Percentiles rank a stretch among this genome's conserved stretches.
These are phyloP conservation scores for Lachancea kluyveri DNA, from an alignment of 805 yeast species.

Conservation along the genomic window DNA sequence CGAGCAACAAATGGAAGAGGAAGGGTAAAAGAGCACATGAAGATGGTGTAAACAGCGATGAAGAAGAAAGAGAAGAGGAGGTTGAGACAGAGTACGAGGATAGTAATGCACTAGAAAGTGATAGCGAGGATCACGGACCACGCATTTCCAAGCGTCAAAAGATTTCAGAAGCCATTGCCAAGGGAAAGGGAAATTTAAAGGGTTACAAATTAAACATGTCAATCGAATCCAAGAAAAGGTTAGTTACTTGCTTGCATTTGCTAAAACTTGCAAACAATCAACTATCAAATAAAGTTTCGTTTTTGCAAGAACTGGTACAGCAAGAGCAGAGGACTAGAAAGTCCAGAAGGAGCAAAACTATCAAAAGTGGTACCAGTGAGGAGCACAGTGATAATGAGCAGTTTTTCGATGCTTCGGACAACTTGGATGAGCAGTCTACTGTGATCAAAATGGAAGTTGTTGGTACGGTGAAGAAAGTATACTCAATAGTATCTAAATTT, in stretches of 20 bases:
- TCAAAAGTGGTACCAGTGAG: slow-evolving; percentile 9
- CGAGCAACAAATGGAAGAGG: slow-evolving; percentile 7
- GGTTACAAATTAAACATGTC: slow-evolving; percentile 38
- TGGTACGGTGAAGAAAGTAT: slow-evolving; percentile 82
- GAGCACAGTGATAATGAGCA: slow-evolving; percentile 26
- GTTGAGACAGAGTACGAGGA: slow-evolving; percentile 1
- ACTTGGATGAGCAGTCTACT: slow-evolving; percentile 22
- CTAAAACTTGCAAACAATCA: slow-evolving; percentile 76
- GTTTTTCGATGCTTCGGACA: slow-evolving; percentile 31
- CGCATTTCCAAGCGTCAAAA: slow-evolving; percentile 5
- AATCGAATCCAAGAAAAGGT: slow-evolving; percentile 66
- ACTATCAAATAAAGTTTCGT: slow-evolving; percentile 58
- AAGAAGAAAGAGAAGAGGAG: slow-evolving; percentile 3
- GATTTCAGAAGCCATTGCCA: slow-evolving; percentile 11
- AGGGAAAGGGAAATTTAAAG: slow-evolving; percentile 32
- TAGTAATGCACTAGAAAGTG: slow-evolving; percentile 7
- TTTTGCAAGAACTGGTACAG: slow-evolving; percentile 51
- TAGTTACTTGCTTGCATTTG: slow-evolving; percentile 74
- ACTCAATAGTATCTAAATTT: slow-evolving; percentile 77
- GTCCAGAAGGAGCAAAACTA: slow-evolving; percentile 2
- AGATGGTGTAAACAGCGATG: slow-evolving; percentile 14
- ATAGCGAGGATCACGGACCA: too few species aligned
- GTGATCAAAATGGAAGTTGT: slow-evolving; percentile 76
- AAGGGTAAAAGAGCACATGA: slow-evolving; percentile 4
- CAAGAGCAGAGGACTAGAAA: slow-evolving; percentile 35